Conservation (phyloP, 495 filamentous ascomycete genomes). For the Talaromyces wortmannii region DNA sequence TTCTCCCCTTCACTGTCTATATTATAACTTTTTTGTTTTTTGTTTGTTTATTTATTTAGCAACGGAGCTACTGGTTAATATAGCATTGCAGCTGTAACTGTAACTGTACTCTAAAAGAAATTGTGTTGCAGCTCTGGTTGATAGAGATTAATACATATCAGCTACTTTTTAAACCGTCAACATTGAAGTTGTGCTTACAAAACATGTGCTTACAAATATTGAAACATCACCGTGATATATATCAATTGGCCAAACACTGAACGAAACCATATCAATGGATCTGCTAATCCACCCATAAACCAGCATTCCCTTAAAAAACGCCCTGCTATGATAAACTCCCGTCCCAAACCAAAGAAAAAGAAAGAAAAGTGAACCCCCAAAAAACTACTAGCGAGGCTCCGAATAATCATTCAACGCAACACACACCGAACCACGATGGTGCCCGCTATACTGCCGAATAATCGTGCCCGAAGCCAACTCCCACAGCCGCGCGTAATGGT, state of each 20-base stretch:
- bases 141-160: too few species aligned
- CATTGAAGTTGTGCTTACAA: too few species aligned
- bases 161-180: too few species aligned
- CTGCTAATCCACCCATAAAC: background rate
- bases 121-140: too few species aligned
- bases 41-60: background rate
- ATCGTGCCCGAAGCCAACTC: conserved; percentile 78
- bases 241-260: too few species aligned
- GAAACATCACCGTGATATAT: too few species aligned
- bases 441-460: conserved; percentile 96
- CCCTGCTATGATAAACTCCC: background rate
- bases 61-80: background rate
- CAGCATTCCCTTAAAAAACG: conserved; percentile 1
- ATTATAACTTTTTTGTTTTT: background rate
- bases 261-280: too few species aligned
- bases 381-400: conserved; percentile 44
- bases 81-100: too few species aligned
- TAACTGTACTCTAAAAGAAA: background rate
- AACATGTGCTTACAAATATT: too few species aligned
- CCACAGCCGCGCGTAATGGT: conserved; percentile 97
- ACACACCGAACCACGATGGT: conserved; percentile 92
- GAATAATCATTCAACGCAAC: conserved; percentile 97
- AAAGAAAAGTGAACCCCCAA: background rate
- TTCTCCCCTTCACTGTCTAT: background rate
- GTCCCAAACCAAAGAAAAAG: background rate